Evolutionary conservation across 2,329 filamentous ascomycete species (phyloP).

Genomic region (Capronia coronata): DNA sequence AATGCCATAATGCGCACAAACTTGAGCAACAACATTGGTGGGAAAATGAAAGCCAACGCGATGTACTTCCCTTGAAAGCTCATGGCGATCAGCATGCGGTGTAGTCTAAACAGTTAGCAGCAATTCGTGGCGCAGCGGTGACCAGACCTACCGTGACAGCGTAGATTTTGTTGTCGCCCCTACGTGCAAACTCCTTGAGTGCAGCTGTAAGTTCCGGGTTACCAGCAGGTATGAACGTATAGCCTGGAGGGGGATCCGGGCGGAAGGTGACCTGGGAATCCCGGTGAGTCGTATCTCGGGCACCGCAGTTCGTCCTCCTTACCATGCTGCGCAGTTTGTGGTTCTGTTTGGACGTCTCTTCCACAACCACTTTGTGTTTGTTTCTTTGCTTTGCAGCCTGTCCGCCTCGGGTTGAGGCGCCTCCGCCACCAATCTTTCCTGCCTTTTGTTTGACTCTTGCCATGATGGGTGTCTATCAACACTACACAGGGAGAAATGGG

Average conservation of each 20-base stretch:
- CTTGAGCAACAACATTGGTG: constrained; percentile 51
- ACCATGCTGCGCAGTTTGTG: constrained; percentile 52
- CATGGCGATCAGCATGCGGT: constrained; percentile 45
- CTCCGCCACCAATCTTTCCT: constrained; percentile 9
- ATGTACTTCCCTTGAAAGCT: constrained; percentile 55
- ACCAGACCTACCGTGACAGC: constrained; percentile 53
- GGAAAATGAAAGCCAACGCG: constrained; percentile 60
- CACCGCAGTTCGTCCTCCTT: constrained; percentile 28
- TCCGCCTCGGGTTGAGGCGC: constrained; percentile 14
- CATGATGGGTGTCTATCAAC: constrained; percentile 10
- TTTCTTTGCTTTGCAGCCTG: constrained; percentile 32
- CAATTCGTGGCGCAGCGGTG: neutral
- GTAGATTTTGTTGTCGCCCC: constrained; percentile 48
- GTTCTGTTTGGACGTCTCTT: constrained; percentile 54
- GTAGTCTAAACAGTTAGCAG: constrained; percentile 38
- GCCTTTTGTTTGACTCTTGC: constrained; percentile 16
- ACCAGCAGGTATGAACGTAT: constrained; percentile 55
- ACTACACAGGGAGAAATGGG: constrained; percentile 16
- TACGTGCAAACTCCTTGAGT: constrained; percentile 55
- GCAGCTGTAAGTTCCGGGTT: constrained; percentile 53
- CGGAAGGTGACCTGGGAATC: constrained; percentile 48
- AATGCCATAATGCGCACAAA: constrained; percentile 46
- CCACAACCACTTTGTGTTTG: constrained; percentile 53
- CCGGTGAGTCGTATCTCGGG: constrained; percentile 15
- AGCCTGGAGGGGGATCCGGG: constrained; percentile 51